Conservation (phyloP, 2,329 filamentous ascomycete species). For the Cordyceps fumosorosea region DNA sequence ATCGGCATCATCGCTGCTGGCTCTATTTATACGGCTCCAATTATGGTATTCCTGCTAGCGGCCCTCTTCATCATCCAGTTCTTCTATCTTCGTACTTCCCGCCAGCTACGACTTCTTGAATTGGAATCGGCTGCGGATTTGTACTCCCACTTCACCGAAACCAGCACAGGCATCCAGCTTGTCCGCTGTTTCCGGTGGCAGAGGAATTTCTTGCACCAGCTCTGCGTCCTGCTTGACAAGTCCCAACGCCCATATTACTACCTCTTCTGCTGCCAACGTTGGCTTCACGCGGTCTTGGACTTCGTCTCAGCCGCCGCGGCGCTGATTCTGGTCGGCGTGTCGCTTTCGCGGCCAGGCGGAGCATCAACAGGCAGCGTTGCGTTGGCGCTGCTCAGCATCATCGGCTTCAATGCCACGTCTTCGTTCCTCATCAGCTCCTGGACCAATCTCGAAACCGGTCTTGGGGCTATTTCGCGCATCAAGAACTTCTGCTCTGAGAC, state of each 20-base stretch:
- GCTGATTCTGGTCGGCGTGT: constrained; percentile 25
- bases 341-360: constrained; percentile 13
- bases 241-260: constrained; percentile 24
- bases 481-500: not conserved
- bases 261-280: constrained; percentile 38
- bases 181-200: constrained; percentile 21
- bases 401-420: not conserved
- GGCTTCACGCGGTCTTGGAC: constrained; percentile 38
- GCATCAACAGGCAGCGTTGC: not conserved
- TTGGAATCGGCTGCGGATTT: constrained; percentile 45
- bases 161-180: constrained; percentile 20
- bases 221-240: constrained; percentile 33
- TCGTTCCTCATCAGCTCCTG: not conserved
- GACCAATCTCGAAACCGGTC: not conserved
- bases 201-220: constrained; percentile 31
- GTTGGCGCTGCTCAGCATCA: not conserved
- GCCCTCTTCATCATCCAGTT: constrained; percentile 17
- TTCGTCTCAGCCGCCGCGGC: constrained; percentile 27
- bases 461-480: not conserved
- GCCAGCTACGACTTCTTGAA: constrained; percentile 48
- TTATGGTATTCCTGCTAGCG: constrained; percentile 29
- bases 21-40: constrained; percentile 17
- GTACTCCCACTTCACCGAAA: constrained; percentile 32
- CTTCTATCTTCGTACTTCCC: constrained; percentile 40
- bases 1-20: constrained; percentile 22